phyloP scores from a whole-genome alignment of 768 basidiomycete genomes.

The Panaeolus papilionaceus region DNA sequence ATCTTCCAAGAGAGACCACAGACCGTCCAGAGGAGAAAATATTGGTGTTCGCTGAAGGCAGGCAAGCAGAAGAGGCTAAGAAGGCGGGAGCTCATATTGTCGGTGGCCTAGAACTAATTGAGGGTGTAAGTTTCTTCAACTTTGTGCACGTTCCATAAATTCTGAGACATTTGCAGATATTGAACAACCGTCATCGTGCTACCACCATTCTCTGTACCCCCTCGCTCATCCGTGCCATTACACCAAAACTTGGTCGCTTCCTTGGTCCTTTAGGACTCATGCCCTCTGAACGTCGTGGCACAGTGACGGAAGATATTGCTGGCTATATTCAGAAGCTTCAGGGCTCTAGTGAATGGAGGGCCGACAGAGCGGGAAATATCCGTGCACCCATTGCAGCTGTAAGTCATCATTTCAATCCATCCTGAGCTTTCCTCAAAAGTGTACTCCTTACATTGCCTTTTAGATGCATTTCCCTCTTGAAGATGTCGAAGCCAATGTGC shows the following conservation, averaged over 20 bases:
- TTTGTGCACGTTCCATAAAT: constrained; percentile 14
- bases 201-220: constrained; percentile 88
- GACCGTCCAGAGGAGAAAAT: constrained; percentile 74
- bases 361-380: constrained; percentile 86
- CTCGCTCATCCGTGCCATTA: constrained; percentile 77
- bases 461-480: constrained; percentile 78
- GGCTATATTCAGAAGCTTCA: constrained; percentile 81
- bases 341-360: constrained; percentile 92
- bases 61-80: constrained; percentile 81
- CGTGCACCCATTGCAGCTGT: constrained; percentile 84
- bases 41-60: constrained; percentile 92
- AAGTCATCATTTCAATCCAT: constrained; percentile 26
- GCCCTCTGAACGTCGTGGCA: constrained; percentile 94
- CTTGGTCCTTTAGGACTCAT: constrained; percentile 92
- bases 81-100: constrained; percentile 90
- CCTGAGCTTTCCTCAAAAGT: not conserved
- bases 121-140: constrained; percentile 62
- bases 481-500: constrained; percentile 81
- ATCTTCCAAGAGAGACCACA: constrained; percentile 83
- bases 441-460: constrained; percentile 3
- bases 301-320: constrained; percentile 89
- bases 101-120: constrained; percentile 88
- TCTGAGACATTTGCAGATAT: constrained; percentile 53
- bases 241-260: constrained; percentile 77
- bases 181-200: constrained; percentile 75